Percentiles rank a stretch among this genome's conserved stretches.
These are phyloP conservation scores for Coniferiporia weirii DNA, from an alignment of 1,284 basidiomycete species.

Conservation along the genomic window DNA sequence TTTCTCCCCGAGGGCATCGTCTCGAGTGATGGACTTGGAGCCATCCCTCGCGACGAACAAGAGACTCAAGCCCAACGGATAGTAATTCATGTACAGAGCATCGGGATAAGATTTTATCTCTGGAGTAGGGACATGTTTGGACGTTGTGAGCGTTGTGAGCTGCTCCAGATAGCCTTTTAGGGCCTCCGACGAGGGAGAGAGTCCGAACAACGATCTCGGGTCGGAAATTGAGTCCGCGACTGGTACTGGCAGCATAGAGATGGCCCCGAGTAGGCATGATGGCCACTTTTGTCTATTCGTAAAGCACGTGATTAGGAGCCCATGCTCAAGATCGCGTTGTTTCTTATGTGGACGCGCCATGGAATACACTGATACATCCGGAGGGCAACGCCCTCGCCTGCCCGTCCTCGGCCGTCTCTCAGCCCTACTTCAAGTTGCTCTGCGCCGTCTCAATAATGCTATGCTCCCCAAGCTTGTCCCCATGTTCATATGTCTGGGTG, in stretches of 20 bases:
- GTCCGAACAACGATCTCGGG: slow-evolving; percentile 28
- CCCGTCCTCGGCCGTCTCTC: not conserved
- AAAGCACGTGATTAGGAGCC: no score
- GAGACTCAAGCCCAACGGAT: slow-evolving; percentile 70
- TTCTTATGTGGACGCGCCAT: no score
- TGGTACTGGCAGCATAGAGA: not conserved
- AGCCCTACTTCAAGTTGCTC: not conserved
- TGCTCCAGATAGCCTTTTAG: slow-evolving; percentile 40
- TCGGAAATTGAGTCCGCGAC: not conserved
- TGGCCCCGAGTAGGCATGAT: not conserved
- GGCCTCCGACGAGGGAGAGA: slow-evolving; percentile 39
- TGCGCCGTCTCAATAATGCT: slow-evolving; percentile 35
- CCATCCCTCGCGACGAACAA: slow-evolving; percentile 57
- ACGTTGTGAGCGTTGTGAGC: slow-evolving; percentile 29
- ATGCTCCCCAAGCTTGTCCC: slow-evolving; percentile 54
- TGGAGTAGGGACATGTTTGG: slow-evolving; percentile 31
- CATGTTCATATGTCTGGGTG: slow-evolving; percentile 49
- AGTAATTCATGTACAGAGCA: slow-evolving; percentile 82
- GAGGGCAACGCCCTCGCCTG: no score
- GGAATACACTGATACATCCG: no score
- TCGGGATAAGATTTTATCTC: slow-evolving; percentile 77
- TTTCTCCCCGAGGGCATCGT: slow-evolving; percentile 37
- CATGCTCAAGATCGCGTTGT: no score
- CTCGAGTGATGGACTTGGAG: slow-evolving; percentile 51
- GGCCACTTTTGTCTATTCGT: no score